Conservation (phyloP, 352 stramenopile species). For the Phytopythium vexans region DNA sequence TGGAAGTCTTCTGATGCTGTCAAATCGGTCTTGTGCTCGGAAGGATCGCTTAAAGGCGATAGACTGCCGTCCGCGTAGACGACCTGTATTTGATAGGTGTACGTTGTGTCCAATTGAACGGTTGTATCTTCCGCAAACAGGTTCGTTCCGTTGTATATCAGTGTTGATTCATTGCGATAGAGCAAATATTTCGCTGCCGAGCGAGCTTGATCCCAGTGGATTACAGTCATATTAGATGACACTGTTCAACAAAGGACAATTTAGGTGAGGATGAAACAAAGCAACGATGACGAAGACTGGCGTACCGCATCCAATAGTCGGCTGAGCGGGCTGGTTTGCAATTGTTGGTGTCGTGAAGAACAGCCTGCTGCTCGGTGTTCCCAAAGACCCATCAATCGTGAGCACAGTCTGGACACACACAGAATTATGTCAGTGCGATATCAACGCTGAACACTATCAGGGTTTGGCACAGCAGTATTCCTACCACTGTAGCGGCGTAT, state of each 20-base stretch:
- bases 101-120: slow-evolving; percentile 25
- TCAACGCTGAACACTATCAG: too few relatives aligned
- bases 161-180: slow-evolving; percentile 20
- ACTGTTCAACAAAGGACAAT: slow-evolving; percentile 13
- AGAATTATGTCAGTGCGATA: not conserved
- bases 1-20: slow-evolving; percentile 17
- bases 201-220: not conserved
- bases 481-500: slow-evolving; percentile 50
- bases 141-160: slow-evolving; percentile 20
- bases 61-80: slow-evolving; percentile 14
- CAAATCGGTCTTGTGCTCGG: slow-evolving; percentile 11
- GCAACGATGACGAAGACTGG: not conserved
- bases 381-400: slow-evolving; percentile 19
- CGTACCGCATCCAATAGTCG: slow-evolving; percentile 51
- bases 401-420: slow-evolving; percentile 20
- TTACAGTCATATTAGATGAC: slow-evolving; percentile 8
- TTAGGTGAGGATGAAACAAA: not conserved
- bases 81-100: slow-evolving; percentile 34
- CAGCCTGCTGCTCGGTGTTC: slow-evolving; percentile 28
- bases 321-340: slow-evolving; percentile 34
- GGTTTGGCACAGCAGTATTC: slow-evolving; percentile 5
- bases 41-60: slow-evolving; percentile 27
- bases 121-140: slow-evolving; percentile 35
- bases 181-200: slow-evolving; percentile 28
- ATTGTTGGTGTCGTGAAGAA: slow-evolving; percentile 36